These are phyloP conservation scores for Fusarium succisae DNA, from an alignment of 2,329 filamentous ascomycete genomes.

Conservation along the genomic window DNA sequence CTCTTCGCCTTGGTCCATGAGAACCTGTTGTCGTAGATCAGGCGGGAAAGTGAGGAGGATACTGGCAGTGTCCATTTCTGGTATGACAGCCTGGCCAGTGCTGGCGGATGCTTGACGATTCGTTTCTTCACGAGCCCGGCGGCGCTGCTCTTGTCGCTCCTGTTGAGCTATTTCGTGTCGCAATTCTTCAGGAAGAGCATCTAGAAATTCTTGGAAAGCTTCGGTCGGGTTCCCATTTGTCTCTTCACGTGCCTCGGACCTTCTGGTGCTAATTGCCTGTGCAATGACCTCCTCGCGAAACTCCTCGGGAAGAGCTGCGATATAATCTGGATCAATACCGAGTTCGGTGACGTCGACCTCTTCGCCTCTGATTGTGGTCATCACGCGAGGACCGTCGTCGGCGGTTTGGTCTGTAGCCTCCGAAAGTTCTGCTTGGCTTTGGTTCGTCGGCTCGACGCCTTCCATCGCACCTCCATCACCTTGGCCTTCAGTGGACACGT, in stretches of 20 bases:
- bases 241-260: conserved; percentile 77
- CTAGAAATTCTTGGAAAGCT: conserved; percentile 92
- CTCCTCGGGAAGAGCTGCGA: conserved; percentile 97
- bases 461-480: conserved; percentile 70
- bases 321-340: conserved; percentile 92
- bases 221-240: conserved; percentile 79
- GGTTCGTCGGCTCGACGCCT: conserved; percentile 70
- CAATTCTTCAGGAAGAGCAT: conserved; percentile 90
- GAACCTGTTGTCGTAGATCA: conserved; percentile 82
- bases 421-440: conserved; percentile 46
- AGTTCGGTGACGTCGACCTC: conserved; percentile 93
- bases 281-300: conserved; percentile 96
- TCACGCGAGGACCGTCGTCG: conserved; percentile 64
- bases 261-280: conserved; percentile 83
- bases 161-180: conserved; percentile 90
- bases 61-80: conserved; percentile 92
- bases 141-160: conserved; percentile 87
- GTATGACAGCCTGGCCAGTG: conserved; percentile 61
- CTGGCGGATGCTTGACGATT: conserved; percentile 71
- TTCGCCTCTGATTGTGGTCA: conserved; percentile 85
- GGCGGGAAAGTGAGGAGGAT: conserved; percentile 92
- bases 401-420: conserved; percentile 39
- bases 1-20: conserved; percentile 92
- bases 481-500: conserved; percentile 3
- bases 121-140: conserved; percentile 84